Base-by-base conservation (phyloP, 2,329 filamentous ascomycete genomes). In the Colletotrichum chlorophyti region DNA sequence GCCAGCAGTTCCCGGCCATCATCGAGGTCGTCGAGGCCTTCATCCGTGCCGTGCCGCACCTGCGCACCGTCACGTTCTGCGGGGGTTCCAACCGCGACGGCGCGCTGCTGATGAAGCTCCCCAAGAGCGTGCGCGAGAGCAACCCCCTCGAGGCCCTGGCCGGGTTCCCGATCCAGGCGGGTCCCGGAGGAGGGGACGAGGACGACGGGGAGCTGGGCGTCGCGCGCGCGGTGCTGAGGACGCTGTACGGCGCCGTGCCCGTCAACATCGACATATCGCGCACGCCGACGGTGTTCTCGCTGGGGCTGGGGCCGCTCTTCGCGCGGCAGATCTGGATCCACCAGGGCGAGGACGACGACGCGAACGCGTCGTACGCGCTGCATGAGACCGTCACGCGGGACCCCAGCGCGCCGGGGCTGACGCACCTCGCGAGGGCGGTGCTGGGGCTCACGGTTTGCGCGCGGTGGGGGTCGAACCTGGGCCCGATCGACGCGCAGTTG, bases 71-170 rank as follows among this genome's bases (percentile, higher is more conserved):
- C 3, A 89, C 88, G 1, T 97, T 97, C 73, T 96, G 92, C 69
- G 89, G 91, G 65, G 91, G 93, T 17, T 93, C 93, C 7, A 93
- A 97, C 61, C 82, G 93, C 35, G 93, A 97, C 73, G 93, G 93
- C 0, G 87, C 87, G 38, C 76, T 97, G 34, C 92, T 91, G 74
- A 86, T 90, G 73, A 87, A 82, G 60, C 81, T 97, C 10, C 79
- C 85, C 0, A 64, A 72, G 0, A 70, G 79, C 0, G 72, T 89
- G 14, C 84, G 90, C 52, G 83, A 86, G 46, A 80, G 84, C 63
- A 81, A 89, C 65, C 91, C 93, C 0, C 75, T 96, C 2, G 65
- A 72, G 7, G 69, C 80, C 6, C 63, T 79, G 6, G 66, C 67
- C n/a, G 24, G 62, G 1, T 40, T 57, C 23, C 35, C 58, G 11